A percentile compares a stretch with the other conserved stretches of the same genome.
These are phyloP conservation scores for Plasmodium coatneyi DNA, from an alignment of 169 alveolate genomes.

Conservation along the genomic window DNA sequence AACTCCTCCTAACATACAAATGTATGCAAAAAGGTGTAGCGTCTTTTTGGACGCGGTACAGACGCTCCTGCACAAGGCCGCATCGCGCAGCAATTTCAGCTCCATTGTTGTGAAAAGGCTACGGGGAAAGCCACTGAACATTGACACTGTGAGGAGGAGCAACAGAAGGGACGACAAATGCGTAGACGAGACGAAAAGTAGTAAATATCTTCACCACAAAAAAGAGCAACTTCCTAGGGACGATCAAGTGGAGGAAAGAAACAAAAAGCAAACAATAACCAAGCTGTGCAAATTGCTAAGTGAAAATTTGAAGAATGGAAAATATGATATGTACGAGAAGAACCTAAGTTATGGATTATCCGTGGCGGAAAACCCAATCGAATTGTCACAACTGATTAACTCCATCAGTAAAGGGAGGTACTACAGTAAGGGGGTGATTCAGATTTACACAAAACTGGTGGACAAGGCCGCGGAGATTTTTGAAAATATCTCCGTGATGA, in stretches of 20 bases:
- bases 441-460: slow-evolving; percentile 15
- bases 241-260: neutral
- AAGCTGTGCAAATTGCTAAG: slow-evolving; percentile 19
- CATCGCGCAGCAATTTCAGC: neutral
- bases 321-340: slow-evolving; percentile 35
- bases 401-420: slow-evolving; percentile 25
- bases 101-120: neutral
- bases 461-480: slow-evolving; percentile 31
- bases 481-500: slow-evolving; percentile 42
- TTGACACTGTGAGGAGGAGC: slow-evolving; percentile 21
- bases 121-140: slow-evolving; percentile 24
- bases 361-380: slow-evolving; percentile 47
- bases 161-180: neutral
- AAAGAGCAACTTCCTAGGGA: neutral
- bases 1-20: neutral
- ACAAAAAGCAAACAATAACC: slow-evolving; percentile 28
- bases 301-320: slow-evolving; percentile 22
- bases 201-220: neutral
- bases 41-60: neutral
- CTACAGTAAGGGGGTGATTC: slow-evolving; percentile 4
- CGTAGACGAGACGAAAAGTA: slow-evolving; percentile 10
- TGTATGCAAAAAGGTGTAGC: slow-evolving; percentile 36
- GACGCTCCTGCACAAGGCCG: neutral
- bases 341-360: slow-evolving; percentile 24
- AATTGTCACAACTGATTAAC: slow-evolving; percentile 45